Percentiles rank a stretch among this genome's conserved stretches.
phyloP scores from a whole-genome alignment of 176 grass and related monocot species.

The Eragrostis curvula region DNA sequence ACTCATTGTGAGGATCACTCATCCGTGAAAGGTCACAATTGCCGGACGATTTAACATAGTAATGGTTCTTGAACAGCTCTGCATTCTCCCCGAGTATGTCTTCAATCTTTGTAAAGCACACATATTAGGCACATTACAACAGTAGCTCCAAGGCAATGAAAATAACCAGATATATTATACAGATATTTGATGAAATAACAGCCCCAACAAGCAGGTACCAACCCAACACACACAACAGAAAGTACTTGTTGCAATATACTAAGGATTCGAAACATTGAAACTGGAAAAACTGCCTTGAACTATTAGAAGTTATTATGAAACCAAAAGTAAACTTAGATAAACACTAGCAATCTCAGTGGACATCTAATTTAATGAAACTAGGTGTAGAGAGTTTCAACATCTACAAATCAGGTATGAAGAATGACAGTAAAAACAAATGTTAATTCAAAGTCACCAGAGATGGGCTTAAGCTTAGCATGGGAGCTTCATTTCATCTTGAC shows the following conservation, averaged over 20 bases:
- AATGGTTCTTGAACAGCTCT: conserved; percentile 88
- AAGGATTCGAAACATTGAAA: not conserved
- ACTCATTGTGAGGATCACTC: conserved; percentile 95
- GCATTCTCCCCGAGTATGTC: conserved; percentile 78
- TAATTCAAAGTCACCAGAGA: conserved; percentile 12
- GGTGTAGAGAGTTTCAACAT: conserved; percentile 8
- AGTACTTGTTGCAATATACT: not conserved
- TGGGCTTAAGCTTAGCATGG: not conserved
- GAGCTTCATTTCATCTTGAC: not conserved
- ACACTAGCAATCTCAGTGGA: not conserved
- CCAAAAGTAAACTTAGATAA: conserved; percentile 7
- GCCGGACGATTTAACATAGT: conserved; percentile 92
- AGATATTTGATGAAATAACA: conserved; percentile 15
- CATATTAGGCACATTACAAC: conserved; percentile 19
- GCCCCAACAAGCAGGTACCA: conserved; percentile 21
- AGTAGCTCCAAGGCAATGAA: conserved; percentile 33
- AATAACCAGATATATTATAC: conserved; percentile 27
- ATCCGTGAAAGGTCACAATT: conserved; percentile 90
- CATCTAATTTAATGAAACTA: conserved; percentile 18
- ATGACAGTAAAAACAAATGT: not conserved
- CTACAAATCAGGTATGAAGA: not conserved
- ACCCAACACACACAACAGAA: not conserved
- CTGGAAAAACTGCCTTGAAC: not conserved
- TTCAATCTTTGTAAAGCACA: conserved; percentile 59
- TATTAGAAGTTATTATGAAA: not conserved